Evolutionary conservation across 2,329 filamentous ascomycete species (phyloP).

Genomic region (Ceratocystis variospora): DNA sequence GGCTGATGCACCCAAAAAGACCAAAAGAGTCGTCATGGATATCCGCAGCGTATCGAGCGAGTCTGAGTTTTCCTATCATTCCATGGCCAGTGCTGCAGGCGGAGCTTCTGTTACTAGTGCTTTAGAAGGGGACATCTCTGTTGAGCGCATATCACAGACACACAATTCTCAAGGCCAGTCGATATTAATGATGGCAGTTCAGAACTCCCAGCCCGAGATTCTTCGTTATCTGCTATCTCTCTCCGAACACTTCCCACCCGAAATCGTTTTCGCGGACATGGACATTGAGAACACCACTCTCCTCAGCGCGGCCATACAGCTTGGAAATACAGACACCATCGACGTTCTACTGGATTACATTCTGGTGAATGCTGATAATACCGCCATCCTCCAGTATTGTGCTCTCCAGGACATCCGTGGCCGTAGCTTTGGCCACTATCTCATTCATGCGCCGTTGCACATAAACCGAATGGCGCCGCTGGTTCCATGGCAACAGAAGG

Average conservation of each 20-base stretch:
- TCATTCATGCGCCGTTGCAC: conserved; percentile 78
- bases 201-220: conserved; percentile 55
- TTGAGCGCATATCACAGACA: conserved; percentile 62
- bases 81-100: conserved; percentile 51
- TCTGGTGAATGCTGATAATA: conserved; percentile 40
- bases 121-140: conserved; percentile 74
- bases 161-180: conserved; percentile 63
- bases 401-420: conserved; percentile 68
- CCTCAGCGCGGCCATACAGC: conserved; percentile 77
- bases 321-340: conserved; percentile 61
- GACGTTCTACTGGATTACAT: conserved; percentile 62
- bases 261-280: conserved; percentile 62
- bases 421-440: conserved; percentile 83
- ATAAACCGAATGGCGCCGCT: conserved; percentile 63
- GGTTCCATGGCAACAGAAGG: conserved; percentile 77
- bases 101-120: conserved; percentile 59
- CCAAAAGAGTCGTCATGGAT: conserved; percentile 80
- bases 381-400: conserved; percentile 53
- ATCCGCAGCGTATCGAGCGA: conserved; percentile 75
- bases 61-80: conserved; percentile 72
- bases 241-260: conserved; percentile 57
- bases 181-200: conserved; percentile 73
- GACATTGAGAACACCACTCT: conserved; percentile 86
- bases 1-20: conserved; percentile 33
- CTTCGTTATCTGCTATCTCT: conserved; percentile 68